Evolutionary conservation across 1,284 basidiomycete species (phyloP).

Genomic region (Pseudozyma sp.): DNA sequence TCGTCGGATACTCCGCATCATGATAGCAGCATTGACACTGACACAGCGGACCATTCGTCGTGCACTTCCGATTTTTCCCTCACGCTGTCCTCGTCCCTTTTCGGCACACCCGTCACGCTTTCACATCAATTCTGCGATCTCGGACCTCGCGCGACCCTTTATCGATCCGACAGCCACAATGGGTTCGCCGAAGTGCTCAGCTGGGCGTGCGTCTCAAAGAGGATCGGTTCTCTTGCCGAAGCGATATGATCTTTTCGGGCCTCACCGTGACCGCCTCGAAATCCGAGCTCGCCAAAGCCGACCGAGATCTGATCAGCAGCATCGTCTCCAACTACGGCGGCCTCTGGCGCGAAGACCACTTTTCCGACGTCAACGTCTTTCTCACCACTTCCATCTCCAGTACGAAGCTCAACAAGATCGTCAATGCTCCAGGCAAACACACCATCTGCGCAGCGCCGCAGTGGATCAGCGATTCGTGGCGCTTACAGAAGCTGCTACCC

Average conservation of each 20-base stretch:
- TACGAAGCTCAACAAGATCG: conserved; percentile 36
- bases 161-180: conserved; percentile 42
- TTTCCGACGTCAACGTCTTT: conserved; percentile 85
- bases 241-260: conserved; percentile 82
- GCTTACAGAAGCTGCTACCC: conserved; percentile 74
- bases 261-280: conserved; percentile 74
- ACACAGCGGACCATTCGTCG: conserved; percentile 2
- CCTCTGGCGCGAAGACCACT: conserved; percentile 79
- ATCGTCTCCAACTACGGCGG: conserved; percentile 83
- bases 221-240: conserved; percentile 79
- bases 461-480: conserved; percentile 84
- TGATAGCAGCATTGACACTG: conserved; percentile 8
- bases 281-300: conserved; percentile 73
- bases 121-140: neutral
- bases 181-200: conserved; percentile 51
- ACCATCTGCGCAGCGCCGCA: conserved; percentile 79
- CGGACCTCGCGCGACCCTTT: conserved; percentile 6
- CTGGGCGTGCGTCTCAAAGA: conserved; percentile 52
- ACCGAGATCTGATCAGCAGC: conserved; percentile 79
- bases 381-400: conserved; percentile 72
- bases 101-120: conserved; percentile 10
- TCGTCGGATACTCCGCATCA: neutral
- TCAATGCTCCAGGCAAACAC: conserved; percentile 73
- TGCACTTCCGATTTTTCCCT: neutral
- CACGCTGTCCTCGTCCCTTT: conserved; percentile 13